phyloP scores from a whole-genome alignment of 106 monocot genomes.

The Dioscorea alata region DNA sequence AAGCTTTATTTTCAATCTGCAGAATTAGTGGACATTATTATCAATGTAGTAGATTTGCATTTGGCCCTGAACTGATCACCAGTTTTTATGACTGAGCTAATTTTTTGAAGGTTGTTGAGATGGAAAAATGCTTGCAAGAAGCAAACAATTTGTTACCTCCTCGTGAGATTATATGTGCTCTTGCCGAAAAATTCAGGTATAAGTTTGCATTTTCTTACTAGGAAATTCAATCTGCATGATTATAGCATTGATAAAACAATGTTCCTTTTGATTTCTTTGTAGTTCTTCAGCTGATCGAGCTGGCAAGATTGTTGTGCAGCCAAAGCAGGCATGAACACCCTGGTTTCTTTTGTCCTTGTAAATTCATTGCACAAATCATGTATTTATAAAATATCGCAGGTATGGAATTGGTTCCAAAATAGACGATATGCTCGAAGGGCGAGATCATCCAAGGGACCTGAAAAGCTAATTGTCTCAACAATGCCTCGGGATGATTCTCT shows the following conservation, averaged over 20 bases:
- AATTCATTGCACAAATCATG: neutral
- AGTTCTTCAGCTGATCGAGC: slow-evolving; percentile 66
- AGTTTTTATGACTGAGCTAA: too few species aligned
- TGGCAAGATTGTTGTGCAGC: slow-evolving; percentile 77
- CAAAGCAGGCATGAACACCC: slow-evolving; percentile 55
- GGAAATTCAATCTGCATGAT: too few species aligned
- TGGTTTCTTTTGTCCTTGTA: neutral
- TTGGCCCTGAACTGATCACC: too few species aligned
- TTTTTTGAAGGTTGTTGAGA: slow-evolving; percentile 49
- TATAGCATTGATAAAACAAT: too few species aligned
- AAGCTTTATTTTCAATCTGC: too few species aligned
- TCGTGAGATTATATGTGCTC: slow-evolving; percentile 48
- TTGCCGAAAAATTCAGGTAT: slow-evolving; percentile 94
- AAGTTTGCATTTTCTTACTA: too few species aligned
- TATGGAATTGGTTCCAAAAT: slow-evolving; percentile 99
- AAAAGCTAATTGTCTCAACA: slow-evolving; percentile 10
- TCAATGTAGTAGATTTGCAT: too few species aligned
- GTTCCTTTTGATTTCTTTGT: neutral
- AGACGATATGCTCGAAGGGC: slow-evolving; percentile 85
- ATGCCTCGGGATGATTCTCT: slow-evolving; percentile 46
- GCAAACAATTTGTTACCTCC: slow-evolving; percentile 62
- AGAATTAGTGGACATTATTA: too few species aligned
- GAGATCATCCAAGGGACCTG: slow-evolving; percentile 40
- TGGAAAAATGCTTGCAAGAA: slow-evolving; percentile 84
- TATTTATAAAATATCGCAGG: slow-evolving; percentile 32